Evolutionary conservation across 331 rosid species (phyloP), one percentile per base, ranked within the genome.

Genomic region (Saraca asoca): DNA sequence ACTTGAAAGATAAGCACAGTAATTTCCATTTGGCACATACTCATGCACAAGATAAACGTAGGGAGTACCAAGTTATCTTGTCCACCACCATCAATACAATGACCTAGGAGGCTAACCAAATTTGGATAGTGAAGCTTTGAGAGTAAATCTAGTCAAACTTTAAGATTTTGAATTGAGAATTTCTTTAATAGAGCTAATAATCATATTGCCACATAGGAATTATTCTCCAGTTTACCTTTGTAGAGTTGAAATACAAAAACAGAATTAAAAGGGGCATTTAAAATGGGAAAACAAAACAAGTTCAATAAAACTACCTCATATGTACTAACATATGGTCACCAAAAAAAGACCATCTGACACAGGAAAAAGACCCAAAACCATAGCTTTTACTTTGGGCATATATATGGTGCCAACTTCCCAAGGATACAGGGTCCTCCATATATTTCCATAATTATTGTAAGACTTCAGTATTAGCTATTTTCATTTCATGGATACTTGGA

Each of bases 101-200:
- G 83, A 59, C 98, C 98, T 74, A 92, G 77, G 46, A 92, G 83
- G 82, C 83, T 61, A 64, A 89, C 98, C 83, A 92, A 78, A 80
- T 89, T 87, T 20, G 96, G 98, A 77, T 89, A 95, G 69, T 80
- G 93, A 87, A 92, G 89, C 84, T 85, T 92, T 31, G 98, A 80
- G 68, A 92, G 93, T 35, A 83, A 77, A 62, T 92, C 96, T 63
- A 92, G 79, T 51, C 79, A 74, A 73, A 67, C 95, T 78, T 76
- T 85, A 41, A 89, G 91, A 77, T 79, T 92, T 57, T 83, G 88
- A 45, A 67, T 65, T 7, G 96, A 83, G 66, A 74, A 79, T 75
- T 87, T 89, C 84, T 89, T 92, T 42, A 70, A 67, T 52, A 89
- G 34, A 75, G 73, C 54, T 43, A 87, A 34, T 45, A 78, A 71